Percentiles rank a stretch among this genome's conserved stretches.
Evolutionary conservation across 2,329 filamentous ascomycete species (phyloP).

Genomic region (Colletotrichum orbiculare): DNA sequence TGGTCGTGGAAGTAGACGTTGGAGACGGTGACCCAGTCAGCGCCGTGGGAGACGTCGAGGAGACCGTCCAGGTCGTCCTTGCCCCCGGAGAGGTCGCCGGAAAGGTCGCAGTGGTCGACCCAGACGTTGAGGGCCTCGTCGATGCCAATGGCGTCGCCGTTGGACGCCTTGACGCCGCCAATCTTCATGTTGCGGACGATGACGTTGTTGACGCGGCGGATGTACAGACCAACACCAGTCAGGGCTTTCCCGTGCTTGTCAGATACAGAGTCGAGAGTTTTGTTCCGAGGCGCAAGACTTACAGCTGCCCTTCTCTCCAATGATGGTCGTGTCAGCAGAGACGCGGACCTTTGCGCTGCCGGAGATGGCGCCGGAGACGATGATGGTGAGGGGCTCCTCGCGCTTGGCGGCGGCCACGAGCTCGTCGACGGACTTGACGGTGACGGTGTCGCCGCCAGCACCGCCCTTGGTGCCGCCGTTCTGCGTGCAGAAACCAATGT

Average conservation of each 20-base stretch:
- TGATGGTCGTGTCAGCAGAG: slow-evolving; percentile 54
- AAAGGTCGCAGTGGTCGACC: slow-evolving; percentile 58
- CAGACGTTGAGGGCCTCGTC: slow-evolving; percentile 60
- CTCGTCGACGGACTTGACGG: slow-evolving; percentile 41
- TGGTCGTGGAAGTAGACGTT: slow-evolving; percentile 57
- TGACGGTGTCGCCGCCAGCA: slow-evolving; percentile 43
- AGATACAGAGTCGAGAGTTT: not conserved
- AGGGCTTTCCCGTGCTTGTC: slow-evolving; percentile 42
- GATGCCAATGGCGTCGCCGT: slow-evolving; percentile 65
- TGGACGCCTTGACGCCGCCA: slow-evolving; percentile 57
- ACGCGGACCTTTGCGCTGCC: slow-evolving; percentile 43
- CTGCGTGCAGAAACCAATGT: slow-evolving; percentile 46
- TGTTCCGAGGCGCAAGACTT: not conserved
- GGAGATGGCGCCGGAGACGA: slow-evolving; percentile 43
- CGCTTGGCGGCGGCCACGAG: slow-evolving; percentile 43
- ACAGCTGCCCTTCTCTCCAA: slow-evolving; percentile 46
- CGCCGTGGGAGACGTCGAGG: slow-evolving; percentile 56
- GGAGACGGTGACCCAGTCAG: slow-evolving; percentile 56
- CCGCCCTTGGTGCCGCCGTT: slow-evolving; percentile 47
- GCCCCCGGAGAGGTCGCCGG: slow-evolving; percentile 46
- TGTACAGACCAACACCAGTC: slow-evolving; percentile 59
- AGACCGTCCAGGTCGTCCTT: slow-evolving; percentile 59
- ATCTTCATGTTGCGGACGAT: slow-evolving; percentile 68
- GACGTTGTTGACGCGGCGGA: slow-evolving; percentile 63
- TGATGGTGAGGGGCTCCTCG: slow-evolving; percentile 43